These are phyloP conservation scores for Penicillium sp. DNA, from an alignment of 2,329 filamentous ascomycete species.

Conservation along the genomic window DNA sequence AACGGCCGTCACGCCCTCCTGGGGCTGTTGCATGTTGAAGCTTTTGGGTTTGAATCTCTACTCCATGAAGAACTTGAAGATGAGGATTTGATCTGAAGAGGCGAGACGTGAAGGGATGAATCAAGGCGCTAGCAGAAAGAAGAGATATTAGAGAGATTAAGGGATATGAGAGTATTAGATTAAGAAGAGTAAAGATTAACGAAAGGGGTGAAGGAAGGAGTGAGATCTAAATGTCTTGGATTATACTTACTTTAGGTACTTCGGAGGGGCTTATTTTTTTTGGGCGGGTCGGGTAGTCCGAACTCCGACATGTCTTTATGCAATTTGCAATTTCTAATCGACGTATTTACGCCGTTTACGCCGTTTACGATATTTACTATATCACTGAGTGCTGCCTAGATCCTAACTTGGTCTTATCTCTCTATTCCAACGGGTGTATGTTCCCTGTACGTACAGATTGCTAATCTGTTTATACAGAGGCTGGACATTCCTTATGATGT, in stretches of 20 bases:
- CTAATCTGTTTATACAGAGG: neutral
- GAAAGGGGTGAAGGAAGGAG: neutral
- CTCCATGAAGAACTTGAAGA: neutral
- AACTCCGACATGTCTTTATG: constrained; percentile 1
- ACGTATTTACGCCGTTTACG: too few species aligned
- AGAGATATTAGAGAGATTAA: neutral
- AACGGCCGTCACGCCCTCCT: constrained; percentile 12
- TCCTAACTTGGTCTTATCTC: too few species aligned
- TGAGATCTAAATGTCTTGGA: neutral
- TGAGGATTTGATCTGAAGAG: neutral
- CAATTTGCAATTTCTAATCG: neutral
- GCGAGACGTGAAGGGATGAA: neutral
- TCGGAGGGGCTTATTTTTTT: neutral
- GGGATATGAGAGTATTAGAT: neutral
- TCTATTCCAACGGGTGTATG: too few species aligned
- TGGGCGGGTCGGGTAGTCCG: neutral
- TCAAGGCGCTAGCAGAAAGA: neutral
- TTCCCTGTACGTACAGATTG: too few species aligned
- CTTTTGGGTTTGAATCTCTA: neutral
- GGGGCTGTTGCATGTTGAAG: constrained; percentile 16
- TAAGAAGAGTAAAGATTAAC: neutral
- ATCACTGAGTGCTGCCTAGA: too few species aligned
- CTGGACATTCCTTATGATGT: neutral
- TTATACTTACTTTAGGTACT: neutral
- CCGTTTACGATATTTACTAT: too few species aligned